phyloP scores from a whole-genome alignment of 345 rosid genomes.

The Salix brachista region DNA sequence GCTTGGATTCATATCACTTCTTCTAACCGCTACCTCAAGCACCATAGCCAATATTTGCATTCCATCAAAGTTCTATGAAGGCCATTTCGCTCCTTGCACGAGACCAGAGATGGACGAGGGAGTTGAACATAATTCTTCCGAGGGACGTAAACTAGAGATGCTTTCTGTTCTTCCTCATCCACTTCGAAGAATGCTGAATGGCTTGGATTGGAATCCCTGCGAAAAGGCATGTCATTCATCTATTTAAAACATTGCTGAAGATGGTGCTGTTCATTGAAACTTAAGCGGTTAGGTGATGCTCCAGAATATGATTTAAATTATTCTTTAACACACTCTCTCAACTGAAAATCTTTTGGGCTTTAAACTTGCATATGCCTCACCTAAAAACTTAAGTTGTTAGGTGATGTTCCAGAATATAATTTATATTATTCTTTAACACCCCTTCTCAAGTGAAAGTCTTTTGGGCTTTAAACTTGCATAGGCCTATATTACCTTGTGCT shows the following conservation, averaged over 20 bases:
- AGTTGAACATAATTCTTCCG: constrained; percentile 39
- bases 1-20: constrained; percentile 95
- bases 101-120: constrained; percentile 53
- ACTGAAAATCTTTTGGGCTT: no score
- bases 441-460: no score
- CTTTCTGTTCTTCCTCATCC: constrained; percentile 30
- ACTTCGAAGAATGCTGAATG: constrained; percentile 54
- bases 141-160: constrained; percentile 47
- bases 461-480: no score
- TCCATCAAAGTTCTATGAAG: constrained; percentile 73
- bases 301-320: no score
- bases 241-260: neutral
- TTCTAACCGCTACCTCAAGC: constrained; percentile 80
- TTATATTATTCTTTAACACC: no score
- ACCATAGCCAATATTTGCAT: constrained; percentile 79
- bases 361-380: no score
- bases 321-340: no score
- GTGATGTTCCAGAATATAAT: no score
- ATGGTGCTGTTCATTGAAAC: no score
- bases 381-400: no score
- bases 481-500: no score
- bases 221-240: constrained; percentile 49
- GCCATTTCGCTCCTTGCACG: constrained; percentile 75
- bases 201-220: constrained; percentile 49
- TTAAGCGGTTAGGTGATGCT: no score